These are phyloP conservation scores for Xylaria sp. DNA, from an alignment of 2,329 filamentous ascomycete species.

Conservation along the genomic window DNA sequence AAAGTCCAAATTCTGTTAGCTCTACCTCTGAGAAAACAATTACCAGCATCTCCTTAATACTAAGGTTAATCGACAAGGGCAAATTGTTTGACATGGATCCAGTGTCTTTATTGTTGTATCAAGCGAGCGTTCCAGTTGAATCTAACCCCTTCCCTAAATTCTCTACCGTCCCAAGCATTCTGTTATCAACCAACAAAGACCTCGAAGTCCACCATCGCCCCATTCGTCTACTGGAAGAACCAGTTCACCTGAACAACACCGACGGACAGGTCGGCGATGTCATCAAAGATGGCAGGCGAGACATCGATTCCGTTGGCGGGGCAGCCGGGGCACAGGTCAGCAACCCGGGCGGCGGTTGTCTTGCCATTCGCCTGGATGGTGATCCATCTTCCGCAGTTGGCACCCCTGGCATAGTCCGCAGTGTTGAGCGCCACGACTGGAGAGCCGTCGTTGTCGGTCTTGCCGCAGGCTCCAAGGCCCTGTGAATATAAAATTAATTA, in stretches of 20 bases:
- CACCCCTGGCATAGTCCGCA: conserved; percentile 25
- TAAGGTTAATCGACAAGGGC: no score
- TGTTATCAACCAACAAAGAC: no score
- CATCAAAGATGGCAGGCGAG: conserved; percentile 27
- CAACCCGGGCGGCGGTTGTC: conserved; percentile 22
- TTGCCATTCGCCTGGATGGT: conserved; percentile 24
- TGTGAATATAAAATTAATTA: neutral
- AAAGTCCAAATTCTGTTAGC: no score
- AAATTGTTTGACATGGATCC: no score
- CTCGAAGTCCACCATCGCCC: no score
- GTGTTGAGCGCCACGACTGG: conserved; percentile 26
- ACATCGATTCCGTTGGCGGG: conserved; percentile 21
- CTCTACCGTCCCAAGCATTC: no score
- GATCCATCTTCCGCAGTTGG: conserved; percentile 27
- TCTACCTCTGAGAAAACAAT: no score
- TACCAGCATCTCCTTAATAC: no score
- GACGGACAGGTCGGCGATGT: conserved; percentile 16
- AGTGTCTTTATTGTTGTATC: no score
- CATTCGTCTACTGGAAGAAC: conserved; percentile 30
- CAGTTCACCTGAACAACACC: conserved; percentile 24
- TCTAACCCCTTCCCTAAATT: no score
- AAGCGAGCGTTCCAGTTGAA: no score
- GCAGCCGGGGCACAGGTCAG: conserved; percentile 27
- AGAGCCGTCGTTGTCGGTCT: conserved; percentile 9
- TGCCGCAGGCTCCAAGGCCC: conserved; percentile 28